Conservation (phyloP, 148 eudicot genomes). For the Heliamphora exappendiculata region DNA sequence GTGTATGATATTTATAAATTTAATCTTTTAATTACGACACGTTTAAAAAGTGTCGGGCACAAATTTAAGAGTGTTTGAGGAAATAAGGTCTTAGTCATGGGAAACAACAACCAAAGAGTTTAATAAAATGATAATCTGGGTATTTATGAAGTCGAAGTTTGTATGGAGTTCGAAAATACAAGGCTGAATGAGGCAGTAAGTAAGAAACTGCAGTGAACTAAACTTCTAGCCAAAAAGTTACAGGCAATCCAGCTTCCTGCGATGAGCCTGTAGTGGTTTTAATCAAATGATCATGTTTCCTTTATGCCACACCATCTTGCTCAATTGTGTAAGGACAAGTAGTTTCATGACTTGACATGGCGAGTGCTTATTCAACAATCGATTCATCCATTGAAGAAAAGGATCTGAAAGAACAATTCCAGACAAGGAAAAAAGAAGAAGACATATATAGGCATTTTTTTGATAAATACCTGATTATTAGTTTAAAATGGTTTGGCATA, state of each 20-base stretch:
- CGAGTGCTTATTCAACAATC: no score
- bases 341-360: no score
- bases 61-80: no score
- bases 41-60: no score
- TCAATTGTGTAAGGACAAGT: background rate
- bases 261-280: background rate
- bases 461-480: background rate
- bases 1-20: no score
- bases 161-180: background rate
- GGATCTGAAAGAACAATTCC: no score
- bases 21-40: no score
- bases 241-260: background rate
- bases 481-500: rapidly evolving
- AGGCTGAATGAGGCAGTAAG: background rate
- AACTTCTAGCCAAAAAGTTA: background rate
- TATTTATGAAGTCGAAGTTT: rapidly evolving
- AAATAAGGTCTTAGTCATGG: no score
- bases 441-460: background rate
- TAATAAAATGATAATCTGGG: background rate
- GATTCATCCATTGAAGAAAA: no score
- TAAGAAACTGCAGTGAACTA: background rate
- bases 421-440: background rate
- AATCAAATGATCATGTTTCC: background rate
- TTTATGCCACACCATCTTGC: background rate
- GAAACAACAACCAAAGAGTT: background rate